Evolutionary conservation across 176 grass and related monocot genomes (phyloP), one percentile per base, ranked within the genome.

Genomic region (Aegilops speltoides): DNA sequence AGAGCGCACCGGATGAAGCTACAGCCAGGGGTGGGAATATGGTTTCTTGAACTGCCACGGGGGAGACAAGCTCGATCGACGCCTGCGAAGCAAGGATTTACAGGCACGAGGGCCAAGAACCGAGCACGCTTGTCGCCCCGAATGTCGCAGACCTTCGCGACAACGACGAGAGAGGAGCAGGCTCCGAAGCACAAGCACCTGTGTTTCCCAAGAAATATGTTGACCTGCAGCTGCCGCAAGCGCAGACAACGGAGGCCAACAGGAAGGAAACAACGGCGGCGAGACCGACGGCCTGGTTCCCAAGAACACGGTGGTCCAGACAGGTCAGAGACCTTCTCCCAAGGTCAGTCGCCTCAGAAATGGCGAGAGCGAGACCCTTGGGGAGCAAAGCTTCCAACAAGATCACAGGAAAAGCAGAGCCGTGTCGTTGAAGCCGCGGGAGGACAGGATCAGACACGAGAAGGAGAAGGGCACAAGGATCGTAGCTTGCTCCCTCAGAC

Each of bases 391-490:
- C 76, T 38, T 73, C 61, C 81, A 36, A 70, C 34, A 63, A 76
- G 33, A 81, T 91, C 85, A 91, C 81, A 84, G 19, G 69, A 77
- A 84, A 87, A 81, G 77, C 69, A 81, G 77, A 91, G 69, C 89
- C 61, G 84, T 80, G 85, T 62, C 82, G 52, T 12, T 11, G 41
- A 41, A 69, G 19, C 41, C 40, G 11, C 15, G 15, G 46, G 12
- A 22, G 16, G 70, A 43, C 76, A 78, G 57, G 77, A 63, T 76
- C 57, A 78, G 72, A 40, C 69, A 73, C 52, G 41, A 64, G 67
- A 82, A 78, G 34, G 64, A 83, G 26, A 56, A 45, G 72, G 48
- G 72, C 86, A 7, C 79, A 46, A 28, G 73, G 25, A 78, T 25
- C 81, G 10, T 77, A 68, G 63, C 72, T 31, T 13, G 23, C 31